Percentiles rank a stretch among this genome's conserved stretches.
Evolutionary conservation across 352 stramenopile genomes (phyloP).

Genomic region (Pythium scleroteichum): DNA sequence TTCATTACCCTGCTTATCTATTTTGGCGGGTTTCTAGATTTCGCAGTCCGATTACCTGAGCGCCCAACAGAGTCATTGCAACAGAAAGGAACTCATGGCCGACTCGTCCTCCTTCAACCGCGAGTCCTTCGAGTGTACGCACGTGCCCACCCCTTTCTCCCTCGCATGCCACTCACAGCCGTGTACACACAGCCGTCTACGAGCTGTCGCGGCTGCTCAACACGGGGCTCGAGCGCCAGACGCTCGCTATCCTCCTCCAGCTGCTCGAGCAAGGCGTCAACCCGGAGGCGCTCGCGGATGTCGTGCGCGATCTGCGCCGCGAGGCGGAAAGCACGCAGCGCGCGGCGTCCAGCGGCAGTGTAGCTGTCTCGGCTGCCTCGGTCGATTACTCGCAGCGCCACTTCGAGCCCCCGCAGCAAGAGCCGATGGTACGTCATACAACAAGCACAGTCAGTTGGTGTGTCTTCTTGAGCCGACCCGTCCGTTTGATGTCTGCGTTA

Average conservation of each 20-base stretch:
- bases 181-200: slow-evolving; percentile 63
- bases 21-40: too few relatives aligned
- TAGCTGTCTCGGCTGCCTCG: background rate
- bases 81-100: too few relatives aligned
- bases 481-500: slow-evolving; percentile 15
- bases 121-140: slow-evolving; percentile 26
- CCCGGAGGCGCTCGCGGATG: slow-evolving; percentile 83
- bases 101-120: slow-evolving; percentile 20
- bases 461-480: background rate
- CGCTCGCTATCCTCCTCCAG: slow-evolving; percentile 84
- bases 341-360: slow-evolving; percentile 6
- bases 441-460: background rate
- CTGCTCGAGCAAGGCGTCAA: slow-evolving; percentile 90
- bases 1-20: too few relatives aligned
- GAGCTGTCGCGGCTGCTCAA: slow-evolving; percentile 91
- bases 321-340: slow-evolving; percentile 39
- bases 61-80: too few relatives aligned
- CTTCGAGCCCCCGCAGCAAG: slow-evolving; percentile 27
- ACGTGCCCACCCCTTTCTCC: background rate
- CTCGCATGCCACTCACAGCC: background rate
- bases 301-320: slow-evolving; percentile 89
- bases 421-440: slow-evolving; percentile 23
- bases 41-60: too few relatives aligned
- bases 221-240: slow-evolving; percentile 89
- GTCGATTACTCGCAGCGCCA: slow-evolving; percentile 11